Conservation (phyloP, 208 protist species). For the Acanthamoeba comandoni region DNA sequence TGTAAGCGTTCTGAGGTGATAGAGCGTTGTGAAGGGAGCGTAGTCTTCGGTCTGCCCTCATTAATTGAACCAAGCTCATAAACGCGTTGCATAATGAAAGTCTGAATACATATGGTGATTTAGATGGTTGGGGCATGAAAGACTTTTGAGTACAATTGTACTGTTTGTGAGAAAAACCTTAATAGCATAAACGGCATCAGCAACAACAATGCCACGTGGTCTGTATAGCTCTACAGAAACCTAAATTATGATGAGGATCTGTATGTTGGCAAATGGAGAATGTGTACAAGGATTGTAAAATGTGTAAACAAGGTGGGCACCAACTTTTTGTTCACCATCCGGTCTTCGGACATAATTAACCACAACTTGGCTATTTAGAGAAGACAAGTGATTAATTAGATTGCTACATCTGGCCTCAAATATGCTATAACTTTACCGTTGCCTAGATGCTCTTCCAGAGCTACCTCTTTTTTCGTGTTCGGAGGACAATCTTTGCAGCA, state of each 20-base stretch:
- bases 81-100: conserved; percentile 15
- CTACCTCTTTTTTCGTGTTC: too few relatives aligned
- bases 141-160: too few relatives aligned
- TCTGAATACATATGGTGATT: conserved; percentile 16
- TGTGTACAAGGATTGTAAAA: too few relatives aligned
- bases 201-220: conserved; percentile 10
- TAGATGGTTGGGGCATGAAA: background rate
- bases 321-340: conserved; percentile 41
- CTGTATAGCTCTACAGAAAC: conserved; percentile 38
- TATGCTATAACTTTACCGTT: too few relatives aligned
- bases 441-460: too few relatives aligned
- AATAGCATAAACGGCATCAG: conserved; percentile 43
- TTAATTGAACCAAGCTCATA: conserved; percentile 47
- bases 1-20: conserved; percentile 38
- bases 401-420: too few relatives aligned
- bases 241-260: background rate
- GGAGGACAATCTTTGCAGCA: too few relatives aligned
- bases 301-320: too few relatives aligned
- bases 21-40: background rate
- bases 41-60: conserved; percentile 14
- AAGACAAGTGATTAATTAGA: too few relatives aligned
- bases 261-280: too few relatives aligned
- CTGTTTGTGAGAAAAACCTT: conserved; percentile 19
- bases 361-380: conserved; percentile 15
- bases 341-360: conserved; percentile 47